Evolutionary conservation across 768 basidiomycete species (phyloP), one percentile per base, ranked within the genome.

Genomic region (Punctularia strigosozonata): DNA sequence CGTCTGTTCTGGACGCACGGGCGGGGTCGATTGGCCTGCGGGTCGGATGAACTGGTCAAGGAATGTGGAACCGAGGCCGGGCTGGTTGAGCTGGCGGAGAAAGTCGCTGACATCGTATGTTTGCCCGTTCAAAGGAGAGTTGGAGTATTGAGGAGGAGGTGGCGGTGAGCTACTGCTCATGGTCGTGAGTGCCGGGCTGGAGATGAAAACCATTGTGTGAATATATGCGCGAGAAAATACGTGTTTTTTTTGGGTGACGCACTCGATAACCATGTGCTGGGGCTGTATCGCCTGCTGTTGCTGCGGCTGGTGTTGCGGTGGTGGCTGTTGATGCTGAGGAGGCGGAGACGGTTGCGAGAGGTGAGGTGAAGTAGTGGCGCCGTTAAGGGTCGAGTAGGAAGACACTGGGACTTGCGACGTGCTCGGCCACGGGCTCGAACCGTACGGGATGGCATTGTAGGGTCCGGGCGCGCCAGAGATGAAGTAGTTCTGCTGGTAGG

Each of bases 301-400:
- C 31, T 47, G 45, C 5, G 58, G 42, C 21, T 62, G 59, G 3
- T 53, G 41, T 25, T 60, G 54, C n/a, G n/a, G n/a, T n/a, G n/a
- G n/a, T n/a, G n/a, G n/a, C n/a, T n/a, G n/a, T n/a, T n/a, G n/a
- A n/a, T 60, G 57, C n/a, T 52, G 52, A 8, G 61, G 53, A 5
- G 55, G 37, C 21, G 30, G 61, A 46, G 62, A 43, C 8, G 64
- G 51, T 24, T 66, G 56, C 13, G 68, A 58, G 1, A n/a, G n/a
- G n/a, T n/a, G n/a, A n/a, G n/a, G n/a, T n/a, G n/a, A n/a, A n/a
- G 63, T 71, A 8, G 79, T 81, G n/a, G 82, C 80, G 13, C 80
- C 81, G 53, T 85, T 83, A 35, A 85, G 58, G 33, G 75, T 74
- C n/a, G 84, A 86, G 44, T 84, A 86, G 43, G 60, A 75, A 12